Evolutionary conservation across 257 asterid genomes (phyloP).

Genomic region (Plectranthus barbatus): DNA sequence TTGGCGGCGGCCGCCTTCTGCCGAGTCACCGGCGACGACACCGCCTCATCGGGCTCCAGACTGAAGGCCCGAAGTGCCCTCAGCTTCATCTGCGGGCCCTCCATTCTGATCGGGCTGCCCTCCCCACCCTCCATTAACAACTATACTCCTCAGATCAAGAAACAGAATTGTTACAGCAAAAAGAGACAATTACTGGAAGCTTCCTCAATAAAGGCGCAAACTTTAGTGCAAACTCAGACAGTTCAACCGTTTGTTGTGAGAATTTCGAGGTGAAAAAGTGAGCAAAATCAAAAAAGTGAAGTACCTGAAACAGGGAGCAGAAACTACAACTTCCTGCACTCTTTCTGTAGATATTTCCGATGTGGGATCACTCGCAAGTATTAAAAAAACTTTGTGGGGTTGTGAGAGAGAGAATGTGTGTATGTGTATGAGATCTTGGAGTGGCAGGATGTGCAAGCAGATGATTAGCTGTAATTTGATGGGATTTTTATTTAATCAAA

Average conservation of each 20-base stretch:
- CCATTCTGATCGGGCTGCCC: slow-evolving; percentile 42
- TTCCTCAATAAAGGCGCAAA: slow-evolving; percentile 6
- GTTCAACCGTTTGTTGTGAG: slow-evolving; percentile 18
- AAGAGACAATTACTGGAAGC: slow-evolving; percentile 14
- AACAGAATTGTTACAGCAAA: not conserved
- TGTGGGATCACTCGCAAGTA: not conserved
- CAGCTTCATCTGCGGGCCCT: slow-evolving; percentile 35
- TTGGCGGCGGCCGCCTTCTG: slow-evolving; percentile 97
- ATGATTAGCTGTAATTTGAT: slow-evolving; percentile 26
- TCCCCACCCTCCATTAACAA: slow-evolving; percentile 44
- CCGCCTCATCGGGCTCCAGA: slow-evolving; percentile 70
- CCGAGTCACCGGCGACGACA: slow-evolving; percentile 87
- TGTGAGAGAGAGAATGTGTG: not conserved
- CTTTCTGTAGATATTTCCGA: slow-evolving; percentile 18
- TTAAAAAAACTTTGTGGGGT: not conserved
- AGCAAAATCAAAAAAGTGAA: too few species aligned
- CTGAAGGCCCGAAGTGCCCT: slow-evolving; percentile 29
- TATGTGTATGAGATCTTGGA: slow-evolving; percentile 8
- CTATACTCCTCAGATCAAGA: slow-evolving; percentile 28
- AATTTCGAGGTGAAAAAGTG: slow-evolving; percentile 18
- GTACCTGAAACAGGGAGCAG: slow-evolving; percentile 17
- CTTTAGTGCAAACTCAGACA: slow-evolving; percentile 12
- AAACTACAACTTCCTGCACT: slow-evolving; percentile 4
- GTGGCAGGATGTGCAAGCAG: slow-evolving; percentile 24
- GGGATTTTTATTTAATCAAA: slow-evolving; percentile 3